A percentile compares a stretch with the other conserved stretches of the same genome.
phyloP scores from a whole-genome alignment of 2,329 filamentous ascomycete genomes.

The Bipolaris sorokiniana region DNA sequence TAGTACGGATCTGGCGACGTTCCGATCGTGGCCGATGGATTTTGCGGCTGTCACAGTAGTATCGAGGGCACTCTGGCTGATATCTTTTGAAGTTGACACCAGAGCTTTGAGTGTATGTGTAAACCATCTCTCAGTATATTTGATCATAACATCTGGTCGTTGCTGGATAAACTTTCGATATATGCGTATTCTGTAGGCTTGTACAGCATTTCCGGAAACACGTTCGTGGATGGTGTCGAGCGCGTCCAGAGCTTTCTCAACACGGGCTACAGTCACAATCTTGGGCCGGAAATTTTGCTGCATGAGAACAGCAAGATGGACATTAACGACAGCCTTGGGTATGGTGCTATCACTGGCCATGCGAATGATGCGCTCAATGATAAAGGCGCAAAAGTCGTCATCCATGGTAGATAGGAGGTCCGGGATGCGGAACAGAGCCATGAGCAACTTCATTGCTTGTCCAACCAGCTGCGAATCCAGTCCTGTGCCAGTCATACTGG shows the following conservation, averaged over 20 bases:
- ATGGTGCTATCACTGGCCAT: constrained; percentile 70
- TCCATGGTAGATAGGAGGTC: constrained; percentile 73
- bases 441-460: constrained; percentile 78
- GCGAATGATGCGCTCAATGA: constrained; percentile 80
- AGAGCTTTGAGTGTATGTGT: constrained; percentile 81
- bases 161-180: constrained; percentile 80
- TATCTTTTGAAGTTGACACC: constrained; percentile 78
- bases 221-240: constrained; percentile 76
- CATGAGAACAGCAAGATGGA: constrained; percentile 79
- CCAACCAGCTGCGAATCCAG: constrained; percentile 73
- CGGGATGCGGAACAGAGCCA: constrained; percentile 75
- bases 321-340: constrained; percentile 78
- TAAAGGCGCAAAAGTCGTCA: constrained; percentile 78
- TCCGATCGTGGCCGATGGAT: constrained; percentile 70
- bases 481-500: constrained; percentile 60
- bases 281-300: constrained; percentile 78
- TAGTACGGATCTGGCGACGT: constrained; percentile 69
- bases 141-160: constrained; percentile 71
- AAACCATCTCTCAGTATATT: constrained; percentile 76
- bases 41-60: constrained; percentile 75
- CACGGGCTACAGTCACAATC: constrained; percentile 74
- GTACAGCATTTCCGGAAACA: constrained; percentile 79
- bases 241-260: constrained; percentile 71
- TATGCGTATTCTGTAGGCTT: constrained; percentile 76
- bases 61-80: constrained; percentile 74